These are phyloP conservation scores for Zymoseptoria crescenta DNA, from an alignment of 2,329 filamentous ascomycete genomes.

Conservation along the genomic window DNA sequence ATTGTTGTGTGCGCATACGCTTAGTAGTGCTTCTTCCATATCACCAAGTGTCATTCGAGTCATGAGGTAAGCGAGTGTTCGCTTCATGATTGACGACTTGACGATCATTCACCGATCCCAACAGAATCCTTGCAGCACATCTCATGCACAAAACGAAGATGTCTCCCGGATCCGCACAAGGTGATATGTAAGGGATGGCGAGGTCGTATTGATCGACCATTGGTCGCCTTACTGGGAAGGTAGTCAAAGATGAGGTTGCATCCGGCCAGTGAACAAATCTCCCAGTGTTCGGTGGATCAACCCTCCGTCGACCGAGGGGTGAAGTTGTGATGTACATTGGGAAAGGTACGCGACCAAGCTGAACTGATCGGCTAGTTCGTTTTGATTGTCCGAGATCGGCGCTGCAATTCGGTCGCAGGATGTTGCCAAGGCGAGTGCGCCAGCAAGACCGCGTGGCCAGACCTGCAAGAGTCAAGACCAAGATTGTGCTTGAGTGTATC, in stretches of 20 bases:
- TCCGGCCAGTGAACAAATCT: not conserved
- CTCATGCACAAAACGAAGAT: not conserved
- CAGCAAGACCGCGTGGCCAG: not conserved
- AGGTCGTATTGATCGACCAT: not conserved
- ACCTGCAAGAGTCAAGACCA: not conserved
- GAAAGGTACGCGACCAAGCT: not conserved
- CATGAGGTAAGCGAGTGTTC: not conserved
- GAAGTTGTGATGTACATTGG: not conserved
- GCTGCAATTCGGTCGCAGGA: not conserved
- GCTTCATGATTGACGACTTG: not conserved
- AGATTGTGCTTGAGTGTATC: not conserved
- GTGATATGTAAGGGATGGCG: not conserved
- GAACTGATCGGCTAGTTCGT: not conserved
- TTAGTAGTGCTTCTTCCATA: not conserved
- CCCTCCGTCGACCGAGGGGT: not conserved
- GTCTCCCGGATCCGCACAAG: not conserved
- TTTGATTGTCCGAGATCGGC: not conserved
- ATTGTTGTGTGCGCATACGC: not conserved
- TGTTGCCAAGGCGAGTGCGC: not conserved
- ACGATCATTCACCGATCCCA: not conserved
- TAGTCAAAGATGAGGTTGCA: not conserved
- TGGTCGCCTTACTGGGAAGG: not conserved
- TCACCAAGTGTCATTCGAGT: not conserved
- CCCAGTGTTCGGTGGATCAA: not conserved
- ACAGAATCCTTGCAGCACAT: not conserved